Base-by-base conservation (phyloP, 768 basidiomycete genomes). In the Leucocoprinus sp. region DNA sequence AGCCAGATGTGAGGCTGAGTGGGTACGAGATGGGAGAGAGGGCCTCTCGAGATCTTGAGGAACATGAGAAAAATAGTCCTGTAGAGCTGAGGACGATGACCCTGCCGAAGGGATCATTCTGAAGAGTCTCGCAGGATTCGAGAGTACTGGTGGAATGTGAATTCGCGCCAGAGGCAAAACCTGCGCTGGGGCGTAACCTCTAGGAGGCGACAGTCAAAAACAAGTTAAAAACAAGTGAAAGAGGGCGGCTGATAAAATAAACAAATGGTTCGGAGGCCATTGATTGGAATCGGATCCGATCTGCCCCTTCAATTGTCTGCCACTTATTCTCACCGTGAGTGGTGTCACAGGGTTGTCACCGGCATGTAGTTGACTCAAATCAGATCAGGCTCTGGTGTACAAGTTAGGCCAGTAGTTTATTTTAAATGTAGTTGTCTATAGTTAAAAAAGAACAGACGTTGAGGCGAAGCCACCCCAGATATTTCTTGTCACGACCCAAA, bases 1-100 rank as follows among this genome's bases (percentile, higher is more conserved):
- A 45, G 43, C 24, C 43, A 45, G 28, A 6, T 45, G 43, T 5
- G 43, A 8, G 35, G 36, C 37, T 12, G 43, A 37, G 17, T 15
- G 23, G 2, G 35, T 17, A 12, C 35, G 43, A 17, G 43, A 15
- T 8, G 18, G 43, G 14, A 7, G 24, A 21, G n/a, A 15, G 15
- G 36, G n/a, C n/a, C 17, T 8, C 4, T 37, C 43, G 37, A 7
- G 35, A 37, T 37, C 43, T 14, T 45, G 43, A 22, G 12, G 17
- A 18, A 37, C 37, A 21, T 45, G 43, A 37, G 35, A 36, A 36
- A 34, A 22, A 28, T 21, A 14, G 26, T 28, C 36, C 17, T 45
- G 23, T 23, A 24, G 14, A 23, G 19, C 29, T 4, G 42, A 36
- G 26, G 43, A 45, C n/a, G 36, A 37, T 9, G 43, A 36, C 21